These are phyloP conservation scores for Glebionis coronaria DNA, from an alignment of 129 eudicot species.

Conservation along the genomic window DNA sequence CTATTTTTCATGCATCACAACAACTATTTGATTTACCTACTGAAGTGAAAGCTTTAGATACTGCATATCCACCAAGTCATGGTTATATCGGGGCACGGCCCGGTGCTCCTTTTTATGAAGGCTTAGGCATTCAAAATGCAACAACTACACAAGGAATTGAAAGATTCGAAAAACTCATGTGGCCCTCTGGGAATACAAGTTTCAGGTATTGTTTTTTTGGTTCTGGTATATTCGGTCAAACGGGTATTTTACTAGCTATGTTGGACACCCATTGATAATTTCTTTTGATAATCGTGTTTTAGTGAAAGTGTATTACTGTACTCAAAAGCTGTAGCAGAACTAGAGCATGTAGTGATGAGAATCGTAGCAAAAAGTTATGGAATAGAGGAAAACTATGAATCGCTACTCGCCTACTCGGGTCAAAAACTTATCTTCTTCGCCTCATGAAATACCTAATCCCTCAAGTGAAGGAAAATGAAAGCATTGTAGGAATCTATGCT, in stretches of 20 bases:
- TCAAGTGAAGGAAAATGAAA: constrained; percentile 12
- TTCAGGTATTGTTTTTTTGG: constrained; percentile 23
- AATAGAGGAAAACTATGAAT: constrained; percentile 35
- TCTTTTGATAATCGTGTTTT: background rate
- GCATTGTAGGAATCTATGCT: too few species aligned
- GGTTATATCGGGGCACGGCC: constrained; percentile 41
- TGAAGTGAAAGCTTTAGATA: too few species aligned
- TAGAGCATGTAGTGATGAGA: constrained; percentile 41
- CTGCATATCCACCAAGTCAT: too few species aligned
- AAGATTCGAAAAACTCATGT: constrained; percentile 44
- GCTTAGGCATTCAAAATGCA: constrained; percentile 37
- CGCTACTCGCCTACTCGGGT: too few species aligned
- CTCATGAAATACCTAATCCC: constrained; percentile 36
- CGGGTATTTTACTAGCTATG: too few species aligned
- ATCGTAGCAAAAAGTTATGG: constrained; percentile 47
- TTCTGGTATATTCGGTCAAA: too few species aligned
- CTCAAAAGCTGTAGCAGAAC: constrained; percentile 36
- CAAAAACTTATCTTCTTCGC: constrained; percentile 37
- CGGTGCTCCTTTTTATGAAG: constrained; percentile 37
- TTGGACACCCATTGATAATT: too few species aligned
- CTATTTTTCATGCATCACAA: constrained; percentile 32
- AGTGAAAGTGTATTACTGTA: constrained; percentile 27
- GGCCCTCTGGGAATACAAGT: constrained; percentile 37
- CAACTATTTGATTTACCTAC: constrained; percentile 55
- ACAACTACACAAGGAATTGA: constrained; percentile 30